Evolutionary conservation across 2,329 filamentous ascomycete genomes (phyloP).

Genomic region (Colletotrichum euphorbiae): DNA sequence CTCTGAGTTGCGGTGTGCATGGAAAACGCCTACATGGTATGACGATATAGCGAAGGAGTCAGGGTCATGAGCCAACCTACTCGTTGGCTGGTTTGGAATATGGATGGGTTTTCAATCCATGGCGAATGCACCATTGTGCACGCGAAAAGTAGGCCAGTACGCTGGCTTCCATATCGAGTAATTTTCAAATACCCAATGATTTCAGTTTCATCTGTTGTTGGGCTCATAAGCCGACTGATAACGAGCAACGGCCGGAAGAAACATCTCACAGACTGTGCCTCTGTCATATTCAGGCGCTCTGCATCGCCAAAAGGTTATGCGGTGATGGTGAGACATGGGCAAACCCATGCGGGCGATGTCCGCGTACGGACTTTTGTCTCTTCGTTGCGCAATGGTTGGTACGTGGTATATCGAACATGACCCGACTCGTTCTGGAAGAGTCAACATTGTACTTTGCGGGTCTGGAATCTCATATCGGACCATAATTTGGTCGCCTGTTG

Average conservation of each 20-base stretch:
- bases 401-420: background rate
- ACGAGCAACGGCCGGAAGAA: background rate
- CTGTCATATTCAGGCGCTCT: background rate
- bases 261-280: background rate
- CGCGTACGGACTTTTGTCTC: background rate
- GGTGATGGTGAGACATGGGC: conserved; percentile 12
- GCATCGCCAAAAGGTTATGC: background rate
- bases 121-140: conserved; percentile 1
- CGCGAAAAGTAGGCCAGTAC: conserved; percentile 5
- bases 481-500: background rate
- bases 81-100: background rate
- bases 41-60: background rate
- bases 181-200: background rate
- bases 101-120: background rate
- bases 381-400: background rate
- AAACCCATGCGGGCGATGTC: background rate
- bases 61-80: background rate
- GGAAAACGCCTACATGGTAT: conserved; percentile 3
- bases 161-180: background rate
- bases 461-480: background rate
- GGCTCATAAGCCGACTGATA: background rate
- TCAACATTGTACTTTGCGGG: background rate
- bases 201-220: too few relatives aligned
- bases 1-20: conserved; percentile 19
- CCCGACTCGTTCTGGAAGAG: background rate